Base-by-base conservation (phyloP, 148 eudicot genomes). In the Silene uniflora region DNA sequence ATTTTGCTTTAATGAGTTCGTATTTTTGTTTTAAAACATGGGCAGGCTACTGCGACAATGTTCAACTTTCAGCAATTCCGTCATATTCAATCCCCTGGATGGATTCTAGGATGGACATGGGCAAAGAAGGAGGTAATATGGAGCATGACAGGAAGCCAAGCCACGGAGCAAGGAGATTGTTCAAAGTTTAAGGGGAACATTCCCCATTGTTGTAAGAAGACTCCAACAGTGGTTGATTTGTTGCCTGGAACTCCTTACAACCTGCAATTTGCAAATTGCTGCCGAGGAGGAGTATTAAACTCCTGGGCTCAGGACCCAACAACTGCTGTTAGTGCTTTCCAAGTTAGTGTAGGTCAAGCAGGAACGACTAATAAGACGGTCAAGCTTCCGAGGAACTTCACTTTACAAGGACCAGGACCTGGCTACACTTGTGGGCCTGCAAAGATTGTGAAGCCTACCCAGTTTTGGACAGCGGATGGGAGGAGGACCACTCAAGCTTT, bases 381-480 rank as follows among this genome's bases (percentile, higher is more conserved):
- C 18, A 82, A 74, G 66, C 8, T 84, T 56, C 93, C 93, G 0
- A 81, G 84, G 75, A 87, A 91, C 79, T 91, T 88, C 81, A 89
- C 92, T 3, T 71, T 88, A 52, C 67, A 21, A 16, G 84, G 82
- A 3, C 97, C 97, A 0, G 90, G 89, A n/a, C 90, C 86, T 1
- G 97, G 93, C 1, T 89, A 91, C 72, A 85, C 92, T 60, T 90
- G 93, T 71, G 89, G 90, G 5, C 87, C 87, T 0, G 89, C 88
- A 23, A 84, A 75, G 81, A 67, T 79, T 21, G 92, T 85, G 27
- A 74, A 49, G 52, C 84, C 88, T 6, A 86, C 86, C 25, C 77
- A 77, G 68, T 89, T 81, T 69, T 1, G 29, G 13, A 75, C 88
- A 7, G 19, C 82, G 24, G 93, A 88, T 85, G 75, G 72, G 58